These are phyloP conservation scores for Fraxinus ornus DNA, from an alignment of 305 asterid genomes.

Conservation along the genomic window DNA sequence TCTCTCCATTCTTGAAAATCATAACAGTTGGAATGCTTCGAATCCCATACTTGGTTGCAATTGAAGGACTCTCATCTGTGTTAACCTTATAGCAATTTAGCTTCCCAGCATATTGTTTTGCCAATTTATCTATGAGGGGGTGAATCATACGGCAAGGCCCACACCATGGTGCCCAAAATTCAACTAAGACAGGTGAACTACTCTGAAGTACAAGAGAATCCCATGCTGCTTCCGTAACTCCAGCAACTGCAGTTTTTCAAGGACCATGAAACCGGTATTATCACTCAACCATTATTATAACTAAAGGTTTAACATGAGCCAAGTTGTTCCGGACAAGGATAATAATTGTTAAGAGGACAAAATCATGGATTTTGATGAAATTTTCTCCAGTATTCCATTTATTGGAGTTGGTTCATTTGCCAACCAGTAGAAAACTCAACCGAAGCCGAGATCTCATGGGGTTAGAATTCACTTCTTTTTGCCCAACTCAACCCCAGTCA, in stretches of 20 bases:
- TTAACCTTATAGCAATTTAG: slow-evolving; percentile 52
- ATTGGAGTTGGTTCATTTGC: background rate
- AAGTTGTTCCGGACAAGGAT: no score
- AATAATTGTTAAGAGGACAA: no score
- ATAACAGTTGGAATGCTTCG: slow-evolving; percentile 92
- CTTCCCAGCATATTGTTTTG: slow-evolving; percentile 64
- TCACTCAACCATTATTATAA: background rate
- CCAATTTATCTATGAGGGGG: slow-evolving; percentile 69
- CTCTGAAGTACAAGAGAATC: slow-evolving; percentile 48
- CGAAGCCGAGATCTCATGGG: background rate
- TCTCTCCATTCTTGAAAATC: slow-evolving; percentile 73
- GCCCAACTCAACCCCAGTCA: background rate
- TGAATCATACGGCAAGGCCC: slow-evolving; percentile 95
- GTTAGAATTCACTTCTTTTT: background rate
- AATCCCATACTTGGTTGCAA: slow-evolving; percentile 73
- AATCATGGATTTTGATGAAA: background rate
- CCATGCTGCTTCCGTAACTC: slow-evolving; percentile 60
- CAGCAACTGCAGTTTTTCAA: slow-evolving; percentile 51
- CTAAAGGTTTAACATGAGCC: background rate
- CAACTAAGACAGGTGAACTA: slow-evolving; percentile 63
- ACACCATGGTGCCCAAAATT: slow-evolving; percentile 65
- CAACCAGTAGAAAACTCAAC: background rate
- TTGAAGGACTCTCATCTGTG: slow-evolving; percentile 44
- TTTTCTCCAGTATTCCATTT: background rate
- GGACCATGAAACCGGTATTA: background rate